Evolutionary conservation across 106 monocot genomes (phyloP).

Genomic region (Apostasia shenzhenica): DNA sequence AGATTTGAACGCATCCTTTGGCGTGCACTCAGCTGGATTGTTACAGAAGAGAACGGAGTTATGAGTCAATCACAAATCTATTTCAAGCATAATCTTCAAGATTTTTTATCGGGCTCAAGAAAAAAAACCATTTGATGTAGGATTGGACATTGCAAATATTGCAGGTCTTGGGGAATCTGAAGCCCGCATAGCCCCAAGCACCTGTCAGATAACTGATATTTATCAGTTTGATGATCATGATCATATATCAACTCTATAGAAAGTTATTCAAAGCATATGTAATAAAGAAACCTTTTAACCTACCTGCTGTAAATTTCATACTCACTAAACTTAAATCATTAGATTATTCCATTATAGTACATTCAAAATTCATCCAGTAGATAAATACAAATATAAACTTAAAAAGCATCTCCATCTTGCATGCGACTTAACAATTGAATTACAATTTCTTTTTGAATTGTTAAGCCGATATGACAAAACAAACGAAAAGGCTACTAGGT

Average conservation of each 20-base stretch:
- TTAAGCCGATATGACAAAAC: no score
- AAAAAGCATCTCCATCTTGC: no score
- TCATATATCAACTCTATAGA: background rate
- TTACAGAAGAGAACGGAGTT: background rate
- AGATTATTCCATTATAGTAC: no score
- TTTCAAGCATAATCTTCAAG: background rate
- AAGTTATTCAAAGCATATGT: background rate
- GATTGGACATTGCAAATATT: conserved; percentile 99
- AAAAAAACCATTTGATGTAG: conserved; percentile 78
- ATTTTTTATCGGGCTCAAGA: conserved; percentile 2
- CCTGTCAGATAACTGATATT: conserved; percentile 32
- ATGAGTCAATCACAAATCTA: background rate
- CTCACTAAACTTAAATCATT: no score
- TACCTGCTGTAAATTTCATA: no score
- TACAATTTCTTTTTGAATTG: no score
- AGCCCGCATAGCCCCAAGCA: conserved; percentile 82
- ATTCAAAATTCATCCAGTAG: no score
- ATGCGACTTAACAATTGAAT: no score
- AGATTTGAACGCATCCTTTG: conserved; percentile 85
- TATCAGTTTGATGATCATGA: background rate
- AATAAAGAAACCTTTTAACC: no score
- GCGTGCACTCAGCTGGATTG: conserved; percentile 83
- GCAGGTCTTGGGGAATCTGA: conserved; percentile 88
- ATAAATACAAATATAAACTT: no score
- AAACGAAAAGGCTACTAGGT: no score